Conservation (phyloP, 495 filamentous ascomycete genomes). For the Penicillium lividum region DNA sequence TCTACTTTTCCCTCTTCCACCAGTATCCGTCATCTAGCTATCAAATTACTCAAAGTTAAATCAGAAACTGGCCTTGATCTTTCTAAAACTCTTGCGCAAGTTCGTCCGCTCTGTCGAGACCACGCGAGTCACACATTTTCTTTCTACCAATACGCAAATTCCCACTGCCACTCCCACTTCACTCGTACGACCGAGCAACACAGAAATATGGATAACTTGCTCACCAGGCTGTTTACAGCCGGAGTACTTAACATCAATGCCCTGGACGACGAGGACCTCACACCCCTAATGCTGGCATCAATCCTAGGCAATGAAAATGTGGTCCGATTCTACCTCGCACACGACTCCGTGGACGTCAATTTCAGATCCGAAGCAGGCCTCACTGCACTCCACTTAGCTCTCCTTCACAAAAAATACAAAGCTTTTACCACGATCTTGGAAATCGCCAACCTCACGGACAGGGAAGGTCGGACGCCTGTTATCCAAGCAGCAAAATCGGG, state of each 20-base stretch:
- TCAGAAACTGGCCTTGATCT: neutral
- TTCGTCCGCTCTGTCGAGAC: neutral
- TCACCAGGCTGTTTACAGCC: neutral
- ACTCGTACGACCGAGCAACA: neutral
- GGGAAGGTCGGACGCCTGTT: neutral
- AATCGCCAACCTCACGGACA: neutral
- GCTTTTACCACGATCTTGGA: neutral
- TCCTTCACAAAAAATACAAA: neutral
- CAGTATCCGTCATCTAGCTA: conserved; percentile 2
- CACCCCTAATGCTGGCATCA: neutral
- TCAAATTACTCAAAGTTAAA: conserved; percentile 1
- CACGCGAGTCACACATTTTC: neutral
- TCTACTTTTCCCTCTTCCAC: neutral
- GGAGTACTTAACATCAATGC: neutral
- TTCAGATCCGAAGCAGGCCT: neutral
- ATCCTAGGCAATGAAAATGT: neutral
- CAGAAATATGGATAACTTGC: neutral
- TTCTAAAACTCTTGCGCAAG: neutral
- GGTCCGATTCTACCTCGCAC: neutral
- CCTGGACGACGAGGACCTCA: neutral
- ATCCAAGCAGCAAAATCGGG: neutral
- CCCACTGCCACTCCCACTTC: neutral
- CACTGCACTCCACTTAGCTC: neutral
- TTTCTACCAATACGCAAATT: neutral
- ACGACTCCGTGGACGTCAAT: neutral